Conservation (phyloP, 2,329 filamentous ascomycete species). For the Aspergillus latus region DNA sequence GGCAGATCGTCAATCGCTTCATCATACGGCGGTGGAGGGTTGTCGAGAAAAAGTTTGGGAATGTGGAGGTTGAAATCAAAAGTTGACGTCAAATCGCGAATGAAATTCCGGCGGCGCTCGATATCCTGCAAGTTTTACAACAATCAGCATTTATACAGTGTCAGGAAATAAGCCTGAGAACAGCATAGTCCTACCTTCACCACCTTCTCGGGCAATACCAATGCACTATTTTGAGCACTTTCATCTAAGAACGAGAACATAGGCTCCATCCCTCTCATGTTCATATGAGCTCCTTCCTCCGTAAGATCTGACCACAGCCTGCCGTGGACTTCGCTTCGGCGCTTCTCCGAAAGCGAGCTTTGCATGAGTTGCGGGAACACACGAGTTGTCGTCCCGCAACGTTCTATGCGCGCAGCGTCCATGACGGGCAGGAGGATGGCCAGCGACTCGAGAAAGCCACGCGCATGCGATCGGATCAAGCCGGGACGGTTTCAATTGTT, state of each 20-base stretch:
- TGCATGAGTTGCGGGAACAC: not conserved
- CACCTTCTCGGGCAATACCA: not conserved
- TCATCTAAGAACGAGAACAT: not conserved
- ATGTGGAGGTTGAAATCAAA: slow-evolving; percentile 18
- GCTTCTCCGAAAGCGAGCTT: not conserved
- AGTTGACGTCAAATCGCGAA: slow-evolving; percentile 3
- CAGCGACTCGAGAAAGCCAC: slow-evolving; percentile 13
- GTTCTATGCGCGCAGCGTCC: slow-evolving; percentile 17
- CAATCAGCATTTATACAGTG: not conserved
- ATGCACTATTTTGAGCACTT: not conserved
- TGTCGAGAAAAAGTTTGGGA: slow-evolving; percentile 23
- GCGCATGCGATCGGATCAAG: slow-evolving; percentile 18
- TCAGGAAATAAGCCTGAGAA: not conserved
- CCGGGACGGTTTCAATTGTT: not conserved
- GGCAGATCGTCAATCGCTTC: slow-evolving; percentile 36
- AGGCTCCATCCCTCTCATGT: not conserved
- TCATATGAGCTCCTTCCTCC: not conserved
- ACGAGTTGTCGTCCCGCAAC: not conserved
- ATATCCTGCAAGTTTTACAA: slow-evolving; percentile 4
- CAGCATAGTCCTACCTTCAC: not conserved
- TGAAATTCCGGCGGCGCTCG: not conserved
- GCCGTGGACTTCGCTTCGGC: not conserved
- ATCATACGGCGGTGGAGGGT: slow-evolving; percentile 34
- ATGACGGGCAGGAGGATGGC: slow-evolving; percentile 13
- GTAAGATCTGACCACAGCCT: not conserved